These are phyloP conservation scores for Moniliophthora roreri DNA, from an alignment of 1,284 basidiomycete species.

Conservation along the genomic window DNA sequence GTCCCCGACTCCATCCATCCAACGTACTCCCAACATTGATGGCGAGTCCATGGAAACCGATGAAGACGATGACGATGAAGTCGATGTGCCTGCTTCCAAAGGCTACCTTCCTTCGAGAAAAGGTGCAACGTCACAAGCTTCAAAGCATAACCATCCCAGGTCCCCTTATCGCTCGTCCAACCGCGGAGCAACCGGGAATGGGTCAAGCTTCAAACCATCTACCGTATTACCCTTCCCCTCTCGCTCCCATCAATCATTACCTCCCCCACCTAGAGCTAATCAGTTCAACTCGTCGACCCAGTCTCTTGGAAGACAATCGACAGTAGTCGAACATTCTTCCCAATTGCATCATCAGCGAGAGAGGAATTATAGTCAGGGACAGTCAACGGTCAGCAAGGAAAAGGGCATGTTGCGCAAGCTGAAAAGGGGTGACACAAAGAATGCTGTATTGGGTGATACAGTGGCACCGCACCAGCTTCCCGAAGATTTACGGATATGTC, in stretches of 20 bases:
- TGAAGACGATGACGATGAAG: conserved; percentile 64
- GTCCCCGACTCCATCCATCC: conserved; percentile 63
- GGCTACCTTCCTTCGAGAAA: conserved; percentile 40
- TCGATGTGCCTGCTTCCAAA: conserved; percentile 40
- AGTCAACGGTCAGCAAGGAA: conserved; percentile 30
- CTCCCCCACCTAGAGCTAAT: conserved; percentile 60
- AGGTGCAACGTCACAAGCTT: conserved; percentile 35
- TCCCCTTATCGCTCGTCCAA: conserved; percentile 74
- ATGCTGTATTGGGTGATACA: conserved; percentile 47
- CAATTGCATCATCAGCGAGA: conserved; percentile 34
- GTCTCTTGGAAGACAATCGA: conserved; percentile 44
- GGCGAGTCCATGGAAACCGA: conserved; percentile 72
- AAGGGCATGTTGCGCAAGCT: conserved; percentile 63
- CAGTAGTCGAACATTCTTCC: conserved; percentile 36
- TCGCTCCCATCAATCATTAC: conserved; percentile 78
- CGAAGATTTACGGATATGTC: conserved; percentile 80
- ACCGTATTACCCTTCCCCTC: conserved; percentile 72
- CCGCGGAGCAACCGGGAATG: conserved; percentile 11
- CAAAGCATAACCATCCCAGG: conserved; percentile 68
- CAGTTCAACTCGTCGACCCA: conserved; percentile 32
- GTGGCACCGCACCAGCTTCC: conserved; percentile 78
- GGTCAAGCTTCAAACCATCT: conserved; percentile 40
- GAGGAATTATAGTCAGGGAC: conserved; percentile 49
- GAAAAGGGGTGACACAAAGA: conserved; percentile 58
- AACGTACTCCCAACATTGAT: conserved; percentile 62